Evolutionary conservation across 1,284 basidiomycete species (phyloP).

Genomic region (Pisolithus thermaeus): DNA sequence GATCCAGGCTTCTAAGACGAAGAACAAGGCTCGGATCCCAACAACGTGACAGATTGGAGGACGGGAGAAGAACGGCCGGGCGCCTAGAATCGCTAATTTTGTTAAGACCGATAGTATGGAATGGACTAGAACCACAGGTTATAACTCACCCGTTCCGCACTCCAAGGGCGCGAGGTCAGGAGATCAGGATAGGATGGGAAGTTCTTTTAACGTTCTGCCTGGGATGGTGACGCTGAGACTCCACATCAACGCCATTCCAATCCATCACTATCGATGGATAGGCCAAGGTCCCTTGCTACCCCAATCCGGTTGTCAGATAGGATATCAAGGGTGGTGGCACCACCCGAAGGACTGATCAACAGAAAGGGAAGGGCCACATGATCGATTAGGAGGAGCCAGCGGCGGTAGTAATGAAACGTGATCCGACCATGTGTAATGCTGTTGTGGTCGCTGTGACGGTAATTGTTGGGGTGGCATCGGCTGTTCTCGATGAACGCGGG

Average conservation of each 20-base stretch:
- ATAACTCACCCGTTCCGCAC: not conserved
- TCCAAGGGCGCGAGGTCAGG: not conserved
- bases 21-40: not conserved
- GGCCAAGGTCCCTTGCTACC: not conserved
- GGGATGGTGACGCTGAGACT: not conserved
- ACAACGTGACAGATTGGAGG: not conserved
- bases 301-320: not conserved
- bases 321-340: not conserved
- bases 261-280: not conserved
- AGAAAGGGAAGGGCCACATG: not conserved
- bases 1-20: not conserved
- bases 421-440: not conserved
- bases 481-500: constrained; percentile 13
- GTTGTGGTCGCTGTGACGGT: not conserved
- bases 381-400: not conserved
- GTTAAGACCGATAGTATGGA: not conserved
- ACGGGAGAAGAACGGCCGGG: not conserved
- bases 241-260: not conserved
- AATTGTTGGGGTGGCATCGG: not conserved
- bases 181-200: too few species aligned
- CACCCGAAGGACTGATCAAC: not conserved
- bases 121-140: not conserved
- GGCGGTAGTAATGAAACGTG: not conserved
- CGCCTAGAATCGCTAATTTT: not conserved
- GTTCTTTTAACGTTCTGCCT: too few species aligned